Conservation (phyloP, 2,329 filamentous ascomycete species). For the Colletotrichum higginsianum region DNA sequence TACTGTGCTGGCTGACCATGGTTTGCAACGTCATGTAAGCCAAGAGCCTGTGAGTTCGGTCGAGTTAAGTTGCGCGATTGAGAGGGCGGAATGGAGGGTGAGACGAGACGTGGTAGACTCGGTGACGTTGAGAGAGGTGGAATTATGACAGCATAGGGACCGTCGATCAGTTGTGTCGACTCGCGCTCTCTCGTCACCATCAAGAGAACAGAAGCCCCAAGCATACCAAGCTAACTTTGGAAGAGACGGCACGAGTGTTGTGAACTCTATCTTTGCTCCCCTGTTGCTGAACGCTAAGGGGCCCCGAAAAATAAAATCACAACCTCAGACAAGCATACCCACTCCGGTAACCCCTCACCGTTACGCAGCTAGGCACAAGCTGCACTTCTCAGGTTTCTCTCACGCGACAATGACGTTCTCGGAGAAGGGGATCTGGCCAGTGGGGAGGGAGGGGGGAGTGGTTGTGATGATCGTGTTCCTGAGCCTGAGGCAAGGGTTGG, state of each 20-base stretch:
- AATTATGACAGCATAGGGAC: conserved; percentile 7
- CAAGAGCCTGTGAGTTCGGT: conserved; percentile 5
- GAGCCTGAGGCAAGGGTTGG: neutral
- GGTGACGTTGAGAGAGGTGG: neutral
- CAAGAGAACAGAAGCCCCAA: conserved; percentile 2
- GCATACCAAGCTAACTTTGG: conserved; percentile 11
- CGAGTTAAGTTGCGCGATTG: neutral
- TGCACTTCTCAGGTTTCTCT: conserved; percentile 3
- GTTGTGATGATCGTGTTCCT: too few species aligned
- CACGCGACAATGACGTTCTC: neutral
- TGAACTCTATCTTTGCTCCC: conserved; percentile 15
- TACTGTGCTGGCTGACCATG: too few species aligned
- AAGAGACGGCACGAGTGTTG: conserved; percentile 15
- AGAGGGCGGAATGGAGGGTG: neutral
- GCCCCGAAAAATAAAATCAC: neutral
- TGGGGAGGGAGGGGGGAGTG: too few species aligned
- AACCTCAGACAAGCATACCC: conserved; percentile 30
- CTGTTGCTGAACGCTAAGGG: conserved; percentile 1
- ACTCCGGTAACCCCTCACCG: neutral
- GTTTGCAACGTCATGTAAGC: neutral
- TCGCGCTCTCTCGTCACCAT: conserved; percentile 1
- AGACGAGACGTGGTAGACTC: conserved; percentile 5
- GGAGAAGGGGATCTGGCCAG: neutral
- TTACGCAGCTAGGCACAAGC: conserved; percentile 4
- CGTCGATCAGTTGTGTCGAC: conserved; percentile 9